Percentiles rank a stretch among this genome's conserved stretches.
Conservation (phyloP, 202 grass and related monocot species). For the Panicum hallii region DNA sequence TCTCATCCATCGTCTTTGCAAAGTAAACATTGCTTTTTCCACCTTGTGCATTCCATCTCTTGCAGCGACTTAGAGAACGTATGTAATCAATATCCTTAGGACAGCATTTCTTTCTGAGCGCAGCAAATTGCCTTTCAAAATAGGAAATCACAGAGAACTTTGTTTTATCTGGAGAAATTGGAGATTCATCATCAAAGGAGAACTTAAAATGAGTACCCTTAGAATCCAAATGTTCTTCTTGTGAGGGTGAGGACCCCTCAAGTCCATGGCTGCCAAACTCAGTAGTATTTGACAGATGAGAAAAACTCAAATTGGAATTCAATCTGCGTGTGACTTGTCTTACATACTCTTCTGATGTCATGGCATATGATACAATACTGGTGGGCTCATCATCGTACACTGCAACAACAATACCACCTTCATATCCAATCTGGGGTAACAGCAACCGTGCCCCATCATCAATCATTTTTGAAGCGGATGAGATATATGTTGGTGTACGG, state of each 20-base stretch:
- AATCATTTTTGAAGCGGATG: constrained; percentile 56
- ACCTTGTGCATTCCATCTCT: constrained; percentile 91
- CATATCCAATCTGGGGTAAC: constrained; percentile 60
- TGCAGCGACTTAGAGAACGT: constrained; percentile 91
- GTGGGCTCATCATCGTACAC: constrained; percentile 96
- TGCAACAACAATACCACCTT: constrained; percentile 65
- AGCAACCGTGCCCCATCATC: constrained; percentile 75
- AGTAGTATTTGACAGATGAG: constrained; percentile 40
- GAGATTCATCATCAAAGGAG: constrained; percentile 82
- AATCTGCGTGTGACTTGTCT: constrained; percentile 54
- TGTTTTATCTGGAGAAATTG: constrained; percentile 68
- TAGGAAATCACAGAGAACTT: constrained; percentile 94
- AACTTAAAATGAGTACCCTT: constrained; percentile 69
- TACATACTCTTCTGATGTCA: constrained; percentile 84
- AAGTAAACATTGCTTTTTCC: constrained; percentile 99
- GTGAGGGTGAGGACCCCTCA: constrained; percentile 50
- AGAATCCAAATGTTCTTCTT: constrained; percentile 55
- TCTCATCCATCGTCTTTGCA: constrained; percentile 92
- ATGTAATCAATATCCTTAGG: constrained; percentile 91
- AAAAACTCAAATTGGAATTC: constrained; percentile 56
- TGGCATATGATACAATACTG: constrained; percentile 89
- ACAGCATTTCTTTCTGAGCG: constrained; percentile 80
- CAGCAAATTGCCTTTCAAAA: constrained; percentile 85
- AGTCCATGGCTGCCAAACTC: constrained; percentile 43
- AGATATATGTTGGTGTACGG: constrained; percentile 63